Base-by-base conservation (phyloP, 2,329 filamentous ascomycete genomes). In the Trichothecium roseum region DNA sequence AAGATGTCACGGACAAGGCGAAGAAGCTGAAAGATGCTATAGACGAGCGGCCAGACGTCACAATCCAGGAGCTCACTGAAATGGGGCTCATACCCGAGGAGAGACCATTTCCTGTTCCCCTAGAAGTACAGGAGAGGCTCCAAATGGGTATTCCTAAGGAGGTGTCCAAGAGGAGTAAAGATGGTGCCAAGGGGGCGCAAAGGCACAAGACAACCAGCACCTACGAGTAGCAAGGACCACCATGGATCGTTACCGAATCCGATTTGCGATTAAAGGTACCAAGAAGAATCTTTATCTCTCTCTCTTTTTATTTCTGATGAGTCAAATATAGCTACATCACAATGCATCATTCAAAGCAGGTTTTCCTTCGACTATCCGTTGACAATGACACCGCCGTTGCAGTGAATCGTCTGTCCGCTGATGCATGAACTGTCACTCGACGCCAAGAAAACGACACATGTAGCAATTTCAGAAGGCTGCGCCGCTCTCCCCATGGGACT, bases 391-490 rank as follows among this genome's bases (percentile, higher is more conserved):
- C 68, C 68, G 2, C 68, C 68, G 33, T 72, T 72, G 55, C 66
- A 70, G 49, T 71, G 68, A 9, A 72, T 63, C 0, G 62, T 66
- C 63, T 89, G 84, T 2, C 85, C 84, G 36, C 73, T 80, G 31
- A 91, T 76, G 41, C 75, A 78, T 32, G 74, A 78, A 51, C 80
- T 84, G 53, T 91, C 84, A 40, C 69, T 63, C 35, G 76, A 80
- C 0, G 84, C 84, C 44, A 93, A 62, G 57, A 91, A 91, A 4
- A 91, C 83, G 38, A 87, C 82, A 48, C 80, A 85, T 0, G 82
- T 81, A 1, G 83, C 84, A 42, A 91, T 81, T 65, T 93, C 85
- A 37, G 75, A 83, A 3, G 84, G 85, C 57, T 91, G 84, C 3
- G 75, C 79, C 0, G 83, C 82, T 15, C 85, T 66, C 4, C 84